Evolutionary conservation across 345 rosid genomes (phyloP), one percentile per base, ranked within the genome.

Genomic region (Pistacia vera): DNA sequence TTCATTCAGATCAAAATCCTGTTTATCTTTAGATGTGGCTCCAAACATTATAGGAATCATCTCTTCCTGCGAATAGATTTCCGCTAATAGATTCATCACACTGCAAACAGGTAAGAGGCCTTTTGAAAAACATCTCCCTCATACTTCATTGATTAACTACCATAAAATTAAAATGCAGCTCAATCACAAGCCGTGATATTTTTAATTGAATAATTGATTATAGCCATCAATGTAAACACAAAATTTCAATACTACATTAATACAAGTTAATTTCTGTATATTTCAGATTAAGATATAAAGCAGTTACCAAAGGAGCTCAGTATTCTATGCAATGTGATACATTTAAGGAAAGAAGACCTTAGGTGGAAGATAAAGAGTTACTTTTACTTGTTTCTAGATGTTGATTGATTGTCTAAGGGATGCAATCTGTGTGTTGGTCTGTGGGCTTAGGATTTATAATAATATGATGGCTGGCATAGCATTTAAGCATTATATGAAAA

Each of bases 11-110:
- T 93, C 93, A 82, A 92, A 81, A 76, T 89, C 91, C 63, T 84
- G 86, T 79, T 87, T 88, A 62, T 91, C 91, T 75, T 86, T 86
- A 44, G 81, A 72, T 68, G 83, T 80, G 66, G 85, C 71, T 76
- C 87, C 88, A 71, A 79, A 80, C 89, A 90, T 93, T 77, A 87
- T 87, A 68, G 94, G 90, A 78, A 92, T 89, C 95, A 93, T 92
- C 79, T 85, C 94, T 78, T 93, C 97, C 86, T 93, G 99, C 76
- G 98, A 96, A 85, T 94, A 96, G 71, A 96, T 92, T 84, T 96
- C 99, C 58, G 99, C 99, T 85, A 96, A 83, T 70, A 96, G 90
- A 85, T 96, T 96, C 99, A 96, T 96, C 81, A 96, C 98, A 83
- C 99, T 96, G 95, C 93, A 87, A 81, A 74, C 68, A 71, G 20